Conservation (phyloP, 106 monocot genomes). For the Alisma plantagoaquatica region DNA sequence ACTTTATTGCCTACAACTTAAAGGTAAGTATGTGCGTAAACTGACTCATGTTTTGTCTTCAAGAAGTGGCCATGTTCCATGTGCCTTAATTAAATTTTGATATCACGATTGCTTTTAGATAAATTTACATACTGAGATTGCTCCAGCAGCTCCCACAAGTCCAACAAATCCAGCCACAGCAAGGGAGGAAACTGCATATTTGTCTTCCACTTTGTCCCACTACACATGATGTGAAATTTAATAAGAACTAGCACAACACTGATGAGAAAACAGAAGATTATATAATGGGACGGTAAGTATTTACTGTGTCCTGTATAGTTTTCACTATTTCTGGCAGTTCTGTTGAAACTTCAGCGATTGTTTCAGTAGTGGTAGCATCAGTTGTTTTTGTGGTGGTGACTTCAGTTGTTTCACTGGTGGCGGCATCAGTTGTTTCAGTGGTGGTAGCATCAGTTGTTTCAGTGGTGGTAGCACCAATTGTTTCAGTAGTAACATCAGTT, state of each 20-base stretch:
- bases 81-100: no score
- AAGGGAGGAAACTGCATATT: conserved; percentile 59
- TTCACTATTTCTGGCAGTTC: conserved; percentile 40
- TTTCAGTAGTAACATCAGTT: not conserved
- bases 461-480: not conserved
- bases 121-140: conserved; percentile 89
- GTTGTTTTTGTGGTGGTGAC: not conserved
- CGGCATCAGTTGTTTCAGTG: not conserved
- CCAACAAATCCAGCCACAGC: conserved; percentile 42
- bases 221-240: conserved; percentile 6
- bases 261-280: not conserved
- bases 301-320: conserved; percentile 46
- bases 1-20: no score
- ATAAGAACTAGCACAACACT: not conserved
- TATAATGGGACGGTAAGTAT: not conserved
- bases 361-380: not conserved
- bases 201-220: conserved; percentile 86
- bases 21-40: no score
- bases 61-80: no score
- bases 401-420: not conserved
- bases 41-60: no score
- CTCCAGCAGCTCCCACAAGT: conserved; percentile 51
- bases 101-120: no score
- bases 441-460: not conserved
- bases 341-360: conserved; percentile 6